These are phyloP conservation scores for Beauveria bassiana DNA, from an alignment of 2,329 filamentous ascomycete species.

Conservation along the genomic window DNA sequence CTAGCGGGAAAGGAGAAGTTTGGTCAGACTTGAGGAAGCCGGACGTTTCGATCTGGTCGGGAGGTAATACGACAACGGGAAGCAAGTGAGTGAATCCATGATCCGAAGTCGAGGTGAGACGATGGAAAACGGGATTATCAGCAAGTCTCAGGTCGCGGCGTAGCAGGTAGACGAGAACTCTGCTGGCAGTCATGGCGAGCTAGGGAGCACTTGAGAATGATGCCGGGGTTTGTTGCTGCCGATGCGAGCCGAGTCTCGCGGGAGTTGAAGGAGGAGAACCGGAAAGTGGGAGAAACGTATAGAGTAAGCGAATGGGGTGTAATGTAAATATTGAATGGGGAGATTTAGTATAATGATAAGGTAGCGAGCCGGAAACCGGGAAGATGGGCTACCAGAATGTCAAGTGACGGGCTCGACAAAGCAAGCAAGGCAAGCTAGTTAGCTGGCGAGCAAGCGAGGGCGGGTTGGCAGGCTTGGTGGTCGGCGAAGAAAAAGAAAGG, in stretches of 20 bases:
- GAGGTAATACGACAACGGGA: slow-evolving; percentile 61
- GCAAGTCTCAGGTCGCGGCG: slow-evolving; percentile 64
- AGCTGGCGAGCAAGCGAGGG: not conserved
- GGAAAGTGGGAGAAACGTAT: not conserved
- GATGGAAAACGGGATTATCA: slow-evolving; percentile 68
- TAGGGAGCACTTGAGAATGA: not conserved
- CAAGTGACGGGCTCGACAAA: not conserved
- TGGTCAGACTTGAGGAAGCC: slow-evolving; percentile 55
- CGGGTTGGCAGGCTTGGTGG: not conserved
- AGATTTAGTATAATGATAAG: not conserved
- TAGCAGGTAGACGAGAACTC: slow-evolving; percentile 62
- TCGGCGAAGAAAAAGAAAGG: slow-evolving; percentile 1
- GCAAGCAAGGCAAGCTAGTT: not conserved
- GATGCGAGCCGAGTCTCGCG: not conserved
- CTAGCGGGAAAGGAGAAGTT: slow-evolving; percentile 60
- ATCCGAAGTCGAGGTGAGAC: slow-evolving; percentile 37
- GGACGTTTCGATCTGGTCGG: slow-evolving; percentile 65
- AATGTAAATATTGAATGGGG: not conserved
- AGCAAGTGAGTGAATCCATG: slow-evolving; percentile 61
- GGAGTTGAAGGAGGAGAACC: not conserved
- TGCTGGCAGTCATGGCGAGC: slow-evolving; percentile 27
- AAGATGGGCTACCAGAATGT: not conserved
- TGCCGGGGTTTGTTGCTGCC: not conserved
- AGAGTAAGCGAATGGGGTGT: not conserved
- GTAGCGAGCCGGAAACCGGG: slow-evolving; percentile 10